These are phyloP conservation scores for Blepharisma japonicum DNA, from an alignment of 73 alveolate genomes.

Conservation along the genomic window DNA sequence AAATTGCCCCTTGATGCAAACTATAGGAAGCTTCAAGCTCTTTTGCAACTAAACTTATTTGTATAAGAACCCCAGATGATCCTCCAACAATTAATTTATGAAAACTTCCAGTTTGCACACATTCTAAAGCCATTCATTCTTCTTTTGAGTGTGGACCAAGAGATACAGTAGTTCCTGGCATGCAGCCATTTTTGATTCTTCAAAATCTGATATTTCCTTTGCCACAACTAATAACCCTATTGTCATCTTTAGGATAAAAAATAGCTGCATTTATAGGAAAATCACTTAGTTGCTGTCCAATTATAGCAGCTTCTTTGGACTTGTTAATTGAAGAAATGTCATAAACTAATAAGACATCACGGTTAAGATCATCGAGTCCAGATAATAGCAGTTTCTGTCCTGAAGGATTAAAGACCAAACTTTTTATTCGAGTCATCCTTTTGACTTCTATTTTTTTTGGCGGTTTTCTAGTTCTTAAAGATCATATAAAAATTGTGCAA, in stretches of 20 bases:
- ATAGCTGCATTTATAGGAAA: slow-evolving; percentile 35
- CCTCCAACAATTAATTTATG: slow-evolving; percentile 22
- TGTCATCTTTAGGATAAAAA: slow-evolving; percentile 31
- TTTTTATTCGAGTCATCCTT: background rate
- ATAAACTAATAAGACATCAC: background rate
- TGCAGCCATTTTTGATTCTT: slow-evolving; percentile 48
- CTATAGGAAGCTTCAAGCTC: slow-evolving; percentile 47
- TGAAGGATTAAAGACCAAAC: background rate
- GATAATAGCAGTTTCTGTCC: slow-evolving; percentile 3
- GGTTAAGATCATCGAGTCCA: slow-evolving; percentile 3
- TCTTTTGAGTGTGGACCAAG: slow-evolving; percentile 54
- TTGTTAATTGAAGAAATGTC: slow-evolving; percentile 16
- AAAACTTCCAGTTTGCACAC: slow-evolving; percentile 26
- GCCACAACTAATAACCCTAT: slow-evolving; percentile 51
- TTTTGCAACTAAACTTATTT: slow-evolving; percentile 41
- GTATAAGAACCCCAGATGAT: slow-evolving; percentile 39
- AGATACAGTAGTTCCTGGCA: slow-evolving; percentile 45
- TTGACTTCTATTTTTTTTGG: background rate
- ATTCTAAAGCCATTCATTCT: slow-evolving; percentile 34
- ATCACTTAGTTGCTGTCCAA: slow-evolving; percentile 47
- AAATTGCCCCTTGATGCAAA: slow-evolving; percentile 50
- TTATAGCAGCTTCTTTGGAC: background rate
- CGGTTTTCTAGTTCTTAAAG: background rate
- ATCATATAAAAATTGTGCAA: slow-evolving; percentile 12
- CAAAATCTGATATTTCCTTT: slow-evolving; percentile 59